phyloP scores from a whole-genome alignment of 352 stramenopile species.

The Nannochloropsis limnetica region DNA sequence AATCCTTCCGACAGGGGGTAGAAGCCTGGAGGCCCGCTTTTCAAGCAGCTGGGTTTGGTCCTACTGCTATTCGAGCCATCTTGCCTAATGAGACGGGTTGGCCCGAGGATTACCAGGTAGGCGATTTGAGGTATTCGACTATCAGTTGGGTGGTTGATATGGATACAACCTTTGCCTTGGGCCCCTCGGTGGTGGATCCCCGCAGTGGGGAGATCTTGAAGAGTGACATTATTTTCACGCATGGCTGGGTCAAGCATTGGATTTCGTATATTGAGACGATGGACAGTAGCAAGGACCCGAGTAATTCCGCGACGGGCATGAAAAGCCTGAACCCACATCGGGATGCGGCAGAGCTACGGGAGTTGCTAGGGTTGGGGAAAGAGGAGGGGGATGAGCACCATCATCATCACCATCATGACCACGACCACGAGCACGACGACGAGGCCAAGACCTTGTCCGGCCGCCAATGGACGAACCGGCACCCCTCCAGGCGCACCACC shows the following conservation, averaged over 20 bases:
- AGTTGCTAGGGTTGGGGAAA: not conserved
- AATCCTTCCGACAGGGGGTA: conserved; percentile 61
- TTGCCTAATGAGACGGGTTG: conserved; percentile 63
- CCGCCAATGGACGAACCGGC: conserved; percentile 24
- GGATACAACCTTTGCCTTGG: conserved; percentile 64
- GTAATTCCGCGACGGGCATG: not conserved
- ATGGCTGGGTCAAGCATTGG: conserved; percentile 68
- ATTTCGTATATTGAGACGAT: conserved; percentile 40
- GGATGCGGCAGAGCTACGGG: not conserved
- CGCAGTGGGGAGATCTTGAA: conserved; percentile 72
- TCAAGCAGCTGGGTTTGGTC: conserved; percentile 60
- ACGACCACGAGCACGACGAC: conserved; percentile 36
- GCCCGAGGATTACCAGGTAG: conserved; percentile 67
- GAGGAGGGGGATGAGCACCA: not conserved
- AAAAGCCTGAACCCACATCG: not conserved
- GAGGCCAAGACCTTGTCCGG: not conserved
- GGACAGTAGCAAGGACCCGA: conserved; percentile 23
- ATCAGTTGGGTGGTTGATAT: conserved; percentile 72
- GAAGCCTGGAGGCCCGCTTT: conserved; percentile 69
- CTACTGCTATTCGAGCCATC: conserved; percentile 62
- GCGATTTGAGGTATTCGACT: conserved; percentile 70
- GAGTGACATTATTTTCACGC: conserved; percentile 71
- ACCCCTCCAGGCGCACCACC: conserved; percentile 21
- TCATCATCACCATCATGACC: not conserved
- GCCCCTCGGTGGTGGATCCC: conserved; percentile 63